These are phyloP conservation scores for Flaveria trinervia DNA, from an alignment of 129 eudicot species.

Conservation along the genomic window DNA sequence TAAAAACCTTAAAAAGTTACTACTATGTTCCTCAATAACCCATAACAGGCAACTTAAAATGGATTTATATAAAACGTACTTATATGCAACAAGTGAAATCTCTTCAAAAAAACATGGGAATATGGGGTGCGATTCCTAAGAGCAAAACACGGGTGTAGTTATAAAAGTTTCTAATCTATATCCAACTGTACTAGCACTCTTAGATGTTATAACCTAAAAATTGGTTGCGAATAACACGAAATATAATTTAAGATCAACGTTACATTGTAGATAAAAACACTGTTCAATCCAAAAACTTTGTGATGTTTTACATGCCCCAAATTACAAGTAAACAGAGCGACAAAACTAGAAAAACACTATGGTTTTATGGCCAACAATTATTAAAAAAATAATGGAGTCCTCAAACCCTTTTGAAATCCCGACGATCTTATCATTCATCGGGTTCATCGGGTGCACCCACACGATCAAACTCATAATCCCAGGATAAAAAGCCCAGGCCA, in stretches of 20 bases:
- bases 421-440: constrained; percentile 8
- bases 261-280: constrained; percentile 5
- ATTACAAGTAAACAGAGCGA: constrained; percentile 18
- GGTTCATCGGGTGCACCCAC: constrained; percentile 21
- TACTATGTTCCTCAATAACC: too few relatives aligned
- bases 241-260: not conserved
- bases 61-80: too few relatives aligned
- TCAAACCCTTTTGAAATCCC: constrained; percentile 22
- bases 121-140: too few relatives aligned
- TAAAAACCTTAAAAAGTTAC: too few relatives aligned
- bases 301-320: constrained; percentile 36
- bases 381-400: constrained; percentile 32
- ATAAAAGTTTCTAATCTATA: too few relatives aligned
- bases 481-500: constrained; percentile 9
- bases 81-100: too few relatives aligned
- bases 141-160: too few relatives aligned
- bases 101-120: too few relatives aligned
- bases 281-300: constrained; percentile 25
- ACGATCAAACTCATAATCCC: constrained; percentile 18
- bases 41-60: too few relatives aligned
- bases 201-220: too few relatives aligned
- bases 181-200: too few relatives aligned
- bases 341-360: not conserved
- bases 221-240: too few relatives aligned
- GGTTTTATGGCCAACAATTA: constrained; percentile 37